Conservation (phyloP, 106 monocot genomes). For the Ottelia alismoides region DNA sequence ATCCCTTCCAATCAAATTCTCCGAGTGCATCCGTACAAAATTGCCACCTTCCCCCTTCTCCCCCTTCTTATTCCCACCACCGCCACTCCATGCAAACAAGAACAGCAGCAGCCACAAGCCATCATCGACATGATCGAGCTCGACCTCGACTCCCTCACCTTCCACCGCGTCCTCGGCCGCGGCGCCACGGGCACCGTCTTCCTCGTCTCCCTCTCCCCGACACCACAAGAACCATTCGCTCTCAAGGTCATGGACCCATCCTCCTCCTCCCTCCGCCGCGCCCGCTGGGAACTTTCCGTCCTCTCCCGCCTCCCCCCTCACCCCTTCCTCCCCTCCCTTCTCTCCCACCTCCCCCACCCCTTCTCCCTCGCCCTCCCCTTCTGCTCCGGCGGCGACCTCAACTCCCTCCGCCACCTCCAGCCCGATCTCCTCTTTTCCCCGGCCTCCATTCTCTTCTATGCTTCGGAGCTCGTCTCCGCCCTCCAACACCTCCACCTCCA, state of each 20-base stretch:
- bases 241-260: slow-evolving; percentile 44
- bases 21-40: too few species aligned
- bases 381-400: slow-evolving; percentile 80
- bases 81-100: neutral
- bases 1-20: too few species aligned
- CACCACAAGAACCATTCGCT: slow-evolving; percentile 23
- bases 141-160: slow-evolving; percentile 41
- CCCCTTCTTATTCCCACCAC: neutral
- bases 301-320: slow-evolving; percentile 35
- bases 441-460: slow-evolving; percentile 69
- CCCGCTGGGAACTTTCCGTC: slow-evolving; percentile 65
- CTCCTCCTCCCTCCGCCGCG: slow-evolving; percentile 37
- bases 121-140: neutral
- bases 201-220: slow-evolving; percentile 23
- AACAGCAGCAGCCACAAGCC: neutral
- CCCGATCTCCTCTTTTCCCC: slow-evolving; percentile 58
- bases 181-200: slow-evolving; percentile 95
- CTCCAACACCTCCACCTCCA: too few species aligned
- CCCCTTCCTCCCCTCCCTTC: slow-evolving; percentile 38
- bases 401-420: slow-evolving; percentile 52
- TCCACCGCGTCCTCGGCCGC: slow-evolving; percentile 57
- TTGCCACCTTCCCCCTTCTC: too few species aligned
- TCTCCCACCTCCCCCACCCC: slow-evolving; percentile 21
- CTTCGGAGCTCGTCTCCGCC: too few species aligned
- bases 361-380: slow-evolving; percentile 74